Base-by-base conservation (phyloP, 352 stramenopile genomes). In the Globisporangium megalacanthum region DNA sequence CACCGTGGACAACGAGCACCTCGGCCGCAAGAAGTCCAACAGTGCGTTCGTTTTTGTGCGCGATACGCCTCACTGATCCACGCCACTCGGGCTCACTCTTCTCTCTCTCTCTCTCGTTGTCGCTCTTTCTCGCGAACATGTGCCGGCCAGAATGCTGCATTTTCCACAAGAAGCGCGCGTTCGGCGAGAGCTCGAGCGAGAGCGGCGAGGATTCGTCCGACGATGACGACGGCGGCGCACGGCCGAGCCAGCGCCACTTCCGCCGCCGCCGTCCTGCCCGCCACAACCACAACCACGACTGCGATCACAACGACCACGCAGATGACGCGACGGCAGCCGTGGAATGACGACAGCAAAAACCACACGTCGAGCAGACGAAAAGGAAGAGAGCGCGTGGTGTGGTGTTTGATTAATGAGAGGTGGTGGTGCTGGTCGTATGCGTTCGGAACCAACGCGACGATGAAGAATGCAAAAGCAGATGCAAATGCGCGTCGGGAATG, bases 1-100 rank as follows among this genome's bases (percentile, higher is more conserved):
- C 50, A 86, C 94, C 15, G 82, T 97, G 50, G 89, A 97, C 66
- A 97, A 97, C 72, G 91, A 97, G 62, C 82, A 96, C 58, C 85
- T 97, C 44, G 86, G 87, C 41, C 80, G 86, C 64, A 97, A 89
- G 66, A 93, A 88, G 42, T 96, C 85, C 39, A 97, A 97, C 52
- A 94, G 88, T 95, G 66, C 31, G 77, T 41, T 50, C 6, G 51
- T 7, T 53, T 6, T 19, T 4, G 20, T 29, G 7, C 17, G 17
- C 5, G 6, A 14, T 15, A 48, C 1, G 7, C 17, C 10, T 39
- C 7, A 39, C 7, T 39, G 2, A 29, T 39, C 35, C 35, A 39
- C 35, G 10, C 35, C 35, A 39, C 35, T 8, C 35, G 7, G 10
- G 2, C 35, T 39, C 35, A 39, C 35, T 39, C 35, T 39, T 39